These are phyloP conservation scores for Pestalotiopsis sp. DNA, from an alignment of 2,329 filamentous ascomycete genomes.

Conservation along the genomic window DNA sequence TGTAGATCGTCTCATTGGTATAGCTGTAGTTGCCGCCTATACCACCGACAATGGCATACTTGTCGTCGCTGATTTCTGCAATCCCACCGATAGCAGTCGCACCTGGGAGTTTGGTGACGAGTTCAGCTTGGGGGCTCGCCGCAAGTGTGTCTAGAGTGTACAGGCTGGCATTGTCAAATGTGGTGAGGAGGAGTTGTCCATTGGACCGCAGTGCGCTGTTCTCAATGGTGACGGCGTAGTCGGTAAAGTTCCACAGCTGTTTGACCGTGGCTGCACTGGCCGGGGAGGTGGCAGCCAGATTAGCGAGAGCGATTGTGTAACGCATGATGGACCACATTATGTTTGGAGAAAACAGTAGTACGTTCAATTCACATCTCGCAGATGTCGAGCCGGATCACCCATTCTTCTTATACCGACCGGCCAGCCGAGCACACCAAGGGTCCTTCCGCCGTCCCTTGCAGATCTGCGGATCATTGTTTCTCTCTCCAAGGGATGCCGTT, in stretches of 20 bases:
- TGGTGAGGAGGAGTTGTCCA: constrained; percentile 7
- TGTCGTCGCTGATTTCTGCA: constrained; percentile 3
- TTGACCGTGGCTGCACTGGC: not conserved
- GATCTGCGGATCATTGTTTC: not conserved
- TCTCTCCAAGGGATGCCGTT: not conserved
- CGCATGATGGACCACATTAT: not conserved
- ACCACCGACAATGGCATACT: constrained; percentile 13
- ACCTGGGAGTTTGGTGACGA: not conserved
- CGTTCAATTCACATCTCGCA: not conserved
- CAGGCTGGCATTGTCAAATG: constrained; percentile 7
- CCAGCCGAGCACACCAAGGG: not conserved
- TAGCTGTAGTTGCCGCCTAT: constrained; percentile 17
- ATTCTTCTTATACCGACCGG: not conserved
- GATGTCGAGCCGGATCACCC: not conserved
- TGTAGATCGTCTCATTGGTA: constrained; percentile 19
- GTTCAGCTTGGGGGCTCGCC: not conserved
- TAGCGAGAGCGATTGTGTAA: not conserved
- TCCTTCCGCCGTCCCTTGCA: not conserved
- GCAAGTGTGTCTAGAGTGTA: constrained; percentile 1
- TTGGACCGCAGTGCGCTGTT: constrained; percentile 7
- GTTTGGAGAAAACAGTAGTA: not conserved
- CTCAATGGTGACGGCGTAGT: constrained; percentile 7
- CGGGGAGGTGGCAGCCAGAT: not conserved
- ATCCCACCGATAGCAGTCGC: constrained; percentile 7
- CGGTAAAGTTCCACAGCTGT: constrained; percentile 3